Evolutionary conservation across 2,329 filamentous ascomycete species (phyloP), one percentile per base, ranked within the genome.

Genomic region (Aspergillus versicolor): DNA sequence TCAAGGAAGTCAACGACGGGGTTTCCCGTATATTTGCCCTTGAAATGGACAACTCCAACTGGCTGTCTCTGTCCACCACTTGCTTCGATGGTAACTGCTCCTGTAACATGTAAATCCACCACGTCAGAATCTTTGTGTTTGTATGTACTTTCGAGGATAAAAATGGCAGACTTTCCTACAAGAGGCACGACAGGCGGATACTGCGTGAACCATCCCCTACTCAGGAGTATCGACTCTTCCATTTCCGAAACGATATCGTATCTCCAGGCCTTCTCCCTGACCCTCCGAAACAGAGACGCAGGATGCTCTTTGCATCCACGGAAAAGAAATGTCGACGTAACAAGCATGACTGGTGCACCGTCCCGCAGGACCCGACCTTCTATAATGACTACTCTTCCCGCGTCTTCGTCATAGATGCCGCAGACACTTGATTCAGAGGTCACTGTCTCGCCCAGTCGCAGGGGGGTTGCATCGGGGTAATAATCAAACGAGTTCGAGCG

Each of bases 1-100:
- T 59, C n/a, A 5, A 64, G 41, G 32, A 63, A 64, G 3, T 62
- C 57, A 6, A 59, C 13, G 2, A 64, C 63, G 5, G 63, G 63
- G 42, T 63, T 63, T 4, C 56, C 59, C 8, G 45, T 37, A 37
- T 61, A 64, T 3, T 54, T 50, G 17, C 52, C 50, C 3, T 17
- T 42, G 11, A 63, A 62, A n/a, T 52, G 19, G 5, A 64, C 42
- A 2, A 12, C 42, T 7, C 55, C 63, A 2, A 62, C 17, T 22
- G 59, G 24, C 3, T 43, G 22, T 11, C 40, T 21, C 9, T 38
- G 8, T 9, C 22, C 13, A 7, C 59, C 56, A 12, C 34, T 3
- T 3, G 42, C 8, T 8, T 54, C 51, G 4, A 24, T 45, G 37
- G 43, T 24, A 3, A 44, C 63, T 2, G 32, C 56, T 19, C 63